Percentiles rank a stretch among this genome's conserved stretches.
phyloP scores from a whole-genome alignment of 1,139 yeast genomes.

The Dujonia santamariae region DNA sequence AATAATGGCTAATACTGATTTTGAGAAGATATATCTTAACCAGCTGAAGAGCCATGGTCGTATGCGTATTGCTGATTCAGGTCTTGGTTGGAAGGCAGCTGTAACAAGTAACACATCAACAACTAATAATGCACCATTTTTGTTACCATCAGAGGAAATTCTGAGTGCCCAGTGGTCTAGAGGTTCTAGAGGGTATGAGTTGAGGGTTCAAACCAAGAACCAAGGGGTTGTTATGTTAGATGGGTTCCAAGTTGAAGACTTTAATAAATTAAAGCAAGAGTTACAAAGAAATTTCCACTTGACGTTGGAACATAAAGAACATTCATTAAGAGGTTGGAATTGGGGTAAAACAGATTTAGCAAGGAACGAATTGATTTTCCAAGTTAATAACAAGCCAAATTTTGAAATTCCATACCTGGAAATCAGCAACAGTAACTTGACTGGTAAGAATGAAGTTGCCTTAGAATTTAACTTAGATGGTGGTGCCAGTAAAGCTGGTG shows the following conservation, averaged over 20 bases:
- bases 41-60: constrained; percentile 83
- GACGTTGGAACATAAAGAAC: constrained; percentile 79
- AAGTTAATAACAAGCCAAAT: constrained; percentile 82
- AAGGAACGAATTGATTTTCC: constrained; percentile 84
- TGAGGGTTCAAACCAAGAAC: constrained; percentile 84
- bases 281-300: constrained; percentile 73
- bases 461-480: constrained; percentile 73
- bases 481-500: constrained; percentile 74
- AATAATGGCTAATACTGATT: constrained; percentile 53
- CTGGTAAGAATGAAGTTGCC: constrained; percentile 92
- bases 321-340: constrained; percentile 96
- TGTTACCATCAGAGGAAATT: constrained; percentile 82
- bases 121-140: constrained; percentile 63
- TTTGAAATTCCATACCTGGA: constrained; percentile 85
- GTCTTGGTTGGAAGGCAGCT: constrained; percentile 91
- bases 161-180: constrained; percentile 86
- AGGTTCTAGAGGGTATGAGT: constrained; percentile 88
- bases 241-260: constrained; percentile 86
- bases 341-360: constrained; percentile 97
- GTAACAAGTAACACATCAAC: constrained; percentile 25
- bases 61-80: constrained; percentile 91
- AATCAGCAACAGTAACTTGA: constrained; percentile 83
- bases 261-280: constrained; percentile 76
- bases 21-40: constrained; percentile 84
- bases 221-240: constrained; percentile 85